A percentile compares a stretch with the other conserved stretches of the same genome.
phyloP scores from a whole-genome alignment of 202 grass and related monocot genomes.

The Saccharum hybrid region DNA sequence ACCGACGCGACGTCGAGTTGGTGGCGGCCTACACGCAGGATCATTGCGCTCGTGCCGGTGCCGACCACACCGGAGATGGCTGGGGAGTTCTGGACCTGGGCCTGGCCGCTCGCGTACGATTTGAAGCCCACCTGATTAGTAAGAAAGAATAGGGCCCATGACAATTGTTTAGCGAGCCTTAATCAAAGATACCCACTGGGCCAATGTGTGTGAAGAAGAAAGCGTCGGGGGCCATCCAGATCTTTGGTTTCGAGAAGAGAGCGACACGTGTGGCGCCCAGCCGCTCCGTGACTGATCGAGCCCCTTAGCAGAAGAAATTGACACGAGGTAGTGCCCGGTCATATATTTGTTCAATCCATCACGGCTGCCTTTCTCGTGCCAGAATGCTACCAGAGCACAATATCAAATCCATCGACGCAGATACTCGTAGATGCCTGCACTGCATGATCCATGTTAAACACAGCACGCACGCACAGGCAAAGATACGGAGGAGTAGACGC shows the following conservation, averaged over 20 bases:
- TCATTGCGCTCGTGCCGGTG: background rate
- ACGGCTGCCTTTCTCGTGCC: background rate
- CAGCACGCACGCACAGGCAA: background rate
- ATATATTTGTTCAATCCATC: no score
- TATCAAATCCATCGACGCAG: slow-evolving; percentile 18
- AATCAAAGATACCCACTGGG: background rate
- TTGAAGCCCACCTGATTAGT: no score
- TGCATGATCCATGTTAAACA: slow-evolving; percentile 29
- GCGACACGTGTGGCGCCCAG: background rate
- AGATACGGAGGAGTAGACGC: background rate
- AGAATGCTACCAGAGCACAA: background rate
- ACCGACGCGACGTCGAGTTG: background rate
- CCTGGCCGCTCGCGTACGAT: no score
- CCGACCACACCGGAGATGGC: background rate
- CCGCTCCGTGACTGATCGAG: no score
- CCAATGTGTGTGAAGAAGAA: no score
- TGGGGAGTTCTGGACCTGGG: background rate
- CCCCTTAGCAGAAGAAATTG: no score
- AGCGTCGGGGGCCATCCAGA: background rate
- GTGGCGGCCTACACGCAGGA: background rate
- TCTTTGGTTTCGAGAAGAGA: background rate
- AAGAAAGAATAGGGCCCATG: background rate
- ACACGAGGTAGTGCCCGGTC: no score
- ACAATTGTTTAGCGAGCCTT: background rate
- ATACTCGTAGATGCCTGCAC: background rate